Evolutionary conservation across 169 alveolate species (phyloP).

Genomic region (Plasmodium vivax): DNA sequence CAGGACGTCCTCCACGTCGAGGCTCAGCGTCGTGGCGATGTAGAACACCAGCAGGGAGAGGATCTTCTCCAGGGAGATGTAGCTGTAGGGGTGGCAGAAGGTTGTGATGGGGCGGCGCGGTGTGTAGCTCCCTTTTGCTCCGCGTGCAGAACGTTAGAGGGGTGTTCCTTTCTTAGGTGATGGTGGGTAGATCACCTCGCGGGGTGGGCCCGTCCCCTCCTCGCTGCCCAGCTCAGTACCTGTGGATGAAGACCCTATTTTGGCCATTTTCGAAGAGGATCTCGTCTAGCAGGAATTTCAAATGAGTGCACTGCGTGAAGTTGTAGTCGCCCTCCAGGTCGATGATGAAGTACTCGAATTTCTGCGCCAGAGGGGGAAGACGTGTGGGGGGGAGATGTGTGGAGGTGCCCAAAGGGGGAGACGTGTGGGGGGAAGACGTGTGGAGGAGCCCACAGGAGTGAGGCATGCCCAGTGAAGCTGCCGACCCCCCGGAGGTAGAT

Average conservation of each 20-base stretch:
- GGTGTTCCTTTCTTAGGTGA: neutral
- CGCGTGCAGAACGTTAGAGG: neutral
- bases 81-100: constrained; percentile 5
- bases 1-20: constrained; percentile 26
- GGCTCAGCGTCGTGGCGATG: constrained; percentile 22
- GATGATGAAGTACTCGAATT: constrained; percentile 56
- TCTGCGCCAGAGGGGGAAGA: constrained; percentile 2
- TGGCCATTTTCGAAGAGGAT: constrained; percentile 42
- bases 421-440: neutral
- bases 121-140: neutral
- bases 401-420: neutral
- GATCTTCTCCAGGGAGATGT: constrained; percentile 17
- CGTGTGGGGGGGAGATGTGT: neutral
- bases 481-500: neutral
- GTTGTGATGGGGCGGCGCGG: neutral
- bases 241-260: constrained; percentile 49
- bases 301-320: constrained; percentile 47
- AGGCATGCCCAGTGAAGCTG: neutral
- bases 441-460: neutral
- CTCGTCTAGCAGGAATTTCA: constrained; percentile 52
- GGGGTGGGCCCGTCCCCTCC: neutral
- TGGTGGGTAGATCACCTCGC: neutral
- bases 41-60: constrained; percentile 36
- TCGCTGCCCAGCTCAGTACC: constrained; percentile 4
- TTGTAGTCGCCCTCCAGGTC: constrained; percentile 21